Base-by-base conservation (phyloP, 208 protist species). In the Trypanosomatidae sp. region DNA sequence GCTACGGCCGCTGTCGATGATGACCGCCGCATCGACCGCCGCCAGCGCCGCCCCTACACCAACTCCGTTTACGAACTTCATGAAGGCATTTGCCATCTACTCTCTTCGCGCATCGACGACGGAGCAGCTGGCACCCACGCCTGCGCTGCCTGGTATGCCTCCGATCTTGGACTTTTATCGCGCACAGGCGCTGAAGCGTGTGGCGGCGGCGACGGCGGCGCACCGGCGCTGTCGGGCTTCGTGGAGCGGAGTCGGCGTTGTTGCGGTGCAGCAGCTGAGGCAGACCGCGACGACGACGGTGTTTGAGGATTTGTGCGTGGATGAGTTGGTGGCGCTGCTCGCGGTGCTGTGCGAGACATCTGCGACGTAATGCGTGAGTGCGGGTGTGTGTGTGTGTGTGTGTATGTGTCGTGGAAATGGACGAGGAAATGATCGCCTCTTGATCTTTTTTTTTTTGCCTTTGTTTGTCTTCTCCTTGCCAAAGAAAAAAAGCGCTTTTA, bases 51-150 rank as follows among this genome's bases (percentile, higher is more conserved):
- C 62, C 43, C 3, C 28, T 25, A 19, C 15, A 5, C 56, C 65
- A 56, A 76, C 74, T 10, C 74, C 72, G 13, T 80, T 86, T 39
- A 79, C 52, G 3, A 75, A 78, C 56, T 88, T 88, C 43, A 15
- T 88, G 60, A 88, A 88, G 62, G 83, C 83, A 15, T 88, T 77
- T 55, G 75, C 79, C 15, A 59, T 80, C 50, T 76, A 74, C 43
- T 13, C 64, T 0, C 62, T 75, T 2, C 2, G 25, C 6, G 39
- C 64, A 39, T 25, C 39, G n/a, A 17, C 7, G 12, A 9, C 41
- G 58, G 2, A 9, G n/a, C 36, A n/a, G 43, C 47, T 30, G 49
- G 12, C 17, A 36, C 39, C 12, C 39, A 28, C 9, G 3, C 39
- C 22, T 6, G 39, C 7, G 9, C 12, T 25, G 60, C n/a, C 39